Evolutionary conservation across 106 monocot species (phyloP).

Genomic region (Gastrodia elata): DNA sequence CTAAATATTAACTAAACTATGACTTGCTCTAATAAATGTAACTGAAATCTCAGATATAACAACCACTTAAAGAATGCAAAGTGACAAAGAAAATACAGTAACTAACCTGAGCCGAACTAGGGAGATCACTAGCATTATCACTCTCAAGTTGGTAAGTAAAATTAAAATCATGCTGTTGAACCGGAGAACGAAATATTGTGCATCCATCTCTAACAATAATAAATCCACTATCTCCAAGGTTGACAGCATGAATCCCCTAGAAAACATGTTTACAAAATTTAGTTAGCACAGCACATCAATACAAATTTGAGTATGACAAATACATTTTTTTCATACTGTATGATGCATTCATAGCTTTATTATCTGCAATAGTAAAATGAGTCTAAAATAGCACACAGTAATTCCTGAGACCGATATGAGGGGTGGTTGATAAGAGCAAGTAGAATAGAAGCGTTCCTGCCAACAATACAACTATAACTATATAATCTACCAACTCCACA

Average conservation of each 20-base stretch:
- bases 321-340: neutral
- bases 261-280: neutral
- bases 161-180: conserved; percentile 15
- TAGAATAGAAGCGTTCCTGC: neutral
- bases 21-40: neutral
- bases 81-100: neutral
- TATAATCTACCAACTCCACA: neutral
- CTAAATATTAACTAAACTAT: neutral
- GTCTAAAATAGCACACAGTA: neutral
- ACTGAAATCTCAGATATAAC: neutral
- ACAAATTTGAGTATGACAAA: neutral
- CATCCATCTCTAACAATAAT: conserved; percentile 10
- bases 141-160: conserved; percentile 14
- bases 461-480: neutral
- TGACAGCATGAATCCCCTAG: conserved; percentile 12
- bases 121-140: conserved; percentile 10
- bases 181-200: conserved; percentile 6
- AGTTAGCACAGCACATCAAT: neutral
- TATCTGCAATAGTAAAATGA: neutral
- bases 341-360: neutral
- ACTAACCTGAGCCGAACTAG: conserved; percentile 12
- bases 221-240: conserved; percentile 13
- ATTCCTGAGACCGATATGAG: neutral
- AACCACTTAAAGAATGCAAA: neutral
- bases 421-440: neutral